Evolutionary conservation across 2,329 filamentous ascomycete genomes (phyloP), one percentile per base, ranked within the genome.

Genomic region (Cladobotryum protrusum): DNA sequence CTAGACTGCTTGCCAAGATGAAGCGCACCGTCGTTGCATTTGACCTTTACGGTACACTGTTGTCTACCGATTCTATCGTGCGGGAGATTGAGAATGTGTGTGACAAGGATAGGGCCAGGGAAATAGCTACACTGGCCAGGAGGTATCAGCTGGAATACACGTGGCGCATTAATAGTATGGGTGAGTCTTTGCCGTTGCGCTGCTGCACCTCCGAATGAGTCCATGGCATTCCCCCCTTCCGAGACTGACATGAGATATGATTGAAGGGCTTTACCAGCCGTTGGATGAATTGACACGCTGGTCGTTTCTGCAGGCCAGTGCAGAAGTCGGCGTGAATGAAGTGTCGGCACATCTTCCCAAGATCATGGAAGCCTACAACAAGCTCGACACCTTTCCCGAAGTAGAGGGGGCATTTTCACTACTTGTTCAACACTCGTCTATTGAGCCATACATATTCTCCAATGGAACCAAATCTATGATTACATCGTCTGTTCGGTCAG

Each of bases 141-240:
- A 75, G 77, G 29, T 85, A 85, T 60, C 86, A 90, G 64, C 71
- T 90, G 8, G 86, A 89, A 65, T 91, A 89, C 59, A 88, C 86
- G 36, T 90, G 84, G 84, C 73, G 86, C 46, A 67, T 85, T 56
- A 89, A 83, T 60, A 84, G 81, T 72, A 90, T 90, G 86, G 76
- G 86, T 86, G 69, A 54, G 70, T 65, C 40, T 17, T 47, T 11
- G 32, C 14, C 40, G 34, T 15, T 24, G 2, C 13, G 35, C 15
- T 1, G 34, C 17, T 35, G 14, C 17, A 40, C 12, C 14, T 17
- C 1, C 6, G 32, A 15, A 32, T 34, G 8, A 17, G 14, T 37
- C n/a, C n/a, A 37, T 29, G 2, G 6, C 24, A 29, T 29, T 9
- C 24, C 3, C 2, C 6, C 24, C n/a, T n/a, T 8, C 24, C 11